Conservation (phyloP, 2,329 filamentous ascomycete species). For the Neodidymelliopsis sp. region DNA sequence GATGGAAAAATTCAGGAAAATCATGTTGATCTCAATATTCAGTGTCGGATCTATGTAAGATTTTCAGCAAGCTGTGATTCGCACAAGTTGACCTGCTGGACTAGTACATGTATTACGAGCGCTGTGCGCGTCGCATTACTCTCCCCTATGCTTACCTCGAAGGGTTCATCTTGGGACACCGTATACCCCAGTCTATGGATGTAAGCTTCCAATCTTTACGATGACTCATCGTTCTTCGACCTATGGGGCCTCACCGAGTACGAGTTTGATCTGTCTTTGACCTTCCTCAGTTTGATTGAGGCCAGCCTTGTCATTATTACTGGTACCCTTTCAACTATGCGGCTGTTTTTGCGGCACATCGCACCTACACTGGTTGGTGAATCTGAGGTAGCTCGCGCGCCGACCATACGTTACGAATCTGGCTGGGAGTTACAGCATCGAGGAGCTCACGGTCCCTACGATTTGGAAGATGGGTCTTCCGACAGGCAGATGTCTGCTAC, state of each 20-base stretch:
- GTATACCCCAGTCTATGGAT: conserved; percentile 24
- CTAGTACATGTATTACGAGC: conserved; percentile 24
- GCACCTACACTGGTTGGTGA: conserved; percentile 30
- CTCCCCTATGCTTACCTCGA: conserved; percentile 18
- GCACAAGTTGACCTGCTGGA: not conserved
- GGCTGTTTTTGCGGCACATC: conserved; percentile 50
- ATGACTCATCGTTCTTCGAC: not conserved
- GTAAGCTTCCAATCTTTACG: conserved; percentile 5
- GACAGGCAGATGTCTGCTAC: conserved; percentile 7
- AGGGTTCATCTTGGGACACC: conserved; percentile 20
- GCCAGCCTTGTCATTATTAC: conserved; percentile 53
- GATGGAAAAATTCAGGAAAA: conserved; percentile 22
- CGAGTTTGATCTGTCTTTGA: not conserved
- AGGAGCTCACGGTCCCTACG: conserved; percentile 10
- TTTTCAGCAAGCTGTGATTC: not conserved
- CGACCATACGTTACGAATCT: not conserved
- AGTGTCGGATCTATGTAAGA: conserved; percentile 18
- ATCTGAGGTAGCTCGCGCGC: not conserved
- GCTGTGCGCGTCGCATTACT: conserved; percentile 21
- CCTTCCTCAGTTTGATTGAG: conserved; percentile 44
- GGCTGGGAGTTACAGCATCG: conserved; percentile 17
- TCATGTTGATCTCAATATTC: conserved; percentile 24
- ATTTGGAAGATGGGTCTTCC: conserved; percentile 9
- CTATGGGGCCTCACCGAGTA: not conserved
- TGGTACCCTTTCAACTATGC: conserved; percentile 51